A percentile compares a stretch with the other conserved stretches of the same genome.
These are phyloP conservation scores for Debaryomyces fabryi DNA, from an alignment of 1,139 yeast genomes.

Conservation along the genomic window DNA sequence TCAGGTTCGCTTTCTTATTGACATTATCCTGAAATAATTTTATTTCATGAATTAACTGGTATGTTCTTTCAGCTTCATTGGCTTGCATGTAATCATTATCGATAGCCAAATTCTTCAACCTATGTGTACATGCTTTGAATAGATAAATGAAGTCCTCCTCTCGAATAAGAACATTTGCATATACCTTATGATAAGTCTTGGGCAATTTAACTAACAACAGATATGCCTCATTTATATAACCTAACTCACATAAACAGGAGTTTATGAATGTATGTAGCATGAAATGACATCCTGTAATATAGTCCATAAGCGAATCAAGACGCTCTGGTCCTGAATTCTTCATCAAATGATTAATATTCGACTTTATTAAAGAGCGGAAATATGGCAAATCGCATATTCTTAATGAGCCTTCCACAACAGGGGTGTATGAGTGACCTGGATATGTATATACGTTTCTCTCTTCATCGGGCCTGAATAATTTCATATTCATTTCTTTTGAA, in stretches of 20 bases:
- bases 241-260: constrained; percentile 30
- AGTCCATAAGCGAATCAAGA: constrained; percentile 17
- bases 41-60: constrained; percentile 5
- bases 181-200: constrained; percentile 15
- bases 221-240: constrained; percentile 29
- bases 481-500: constrained; percentile 13
- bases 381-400: constrained; percentile 34
- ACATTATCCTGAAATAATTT: constrained; percentile 5
- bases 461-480: constrained; percentile 29
- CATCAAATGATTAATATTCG: constrained; percentile 20
- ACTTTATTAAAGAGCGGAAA: constrained; percentile 26
- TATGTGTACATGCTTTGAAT: constrained; percentile 16
- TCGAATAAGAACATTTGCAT: constrained; percentile 15
- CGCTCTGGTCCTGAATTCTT: constrained; percentile 5
- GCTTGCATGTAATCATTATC: background rate
- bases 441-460: constrained; percentile 32
- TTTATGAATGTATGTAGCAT: constrained; percentile 30
- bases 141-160: constrained; percentile 24
- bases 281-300: constrained; percentile 28
- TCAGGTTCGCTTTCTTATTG: background rate
- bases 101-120: background rate
- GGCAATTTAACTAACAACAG: constrained; percentile 26
- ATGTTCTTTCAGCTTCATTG: constrained; percentile 7
- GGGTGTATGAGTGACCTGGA: constrained; percentile 22
- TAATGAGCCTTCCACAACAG: constrained; percentile 32